Evolutionary conservation across 164 flowering plant genomes (phyloP).

Genomic region (Platanus orientalis): DNA sequence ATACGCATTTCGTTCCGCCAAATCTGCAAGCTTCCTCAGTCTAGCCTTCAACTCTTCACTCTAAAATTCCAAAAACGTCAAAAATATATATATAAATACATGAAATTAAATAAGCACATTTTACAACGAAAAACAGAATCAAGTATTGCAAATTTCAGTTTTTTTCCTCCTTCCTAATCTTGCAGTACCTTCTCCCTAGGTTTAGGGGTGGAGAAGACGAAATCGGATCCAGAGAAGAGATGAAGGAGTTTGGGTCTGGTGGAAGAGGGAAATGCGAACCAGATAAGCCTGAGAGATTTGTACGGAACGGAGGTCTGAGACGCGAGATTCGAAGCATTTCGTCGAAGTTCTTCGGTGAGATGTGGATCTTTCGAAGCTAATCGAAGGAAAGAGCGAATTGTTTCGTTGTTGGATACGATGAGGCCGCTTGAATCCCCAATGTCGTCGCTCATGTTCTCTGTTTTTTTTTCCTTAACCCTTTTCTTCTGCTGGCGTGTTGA

Average conservation of each 20-base stretch:
- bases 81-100: not conserved
- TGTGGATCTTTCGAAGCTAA: constrained; percentile 36
- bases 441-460: too few relatives aligned
- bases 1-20: constrained; percentile 69
- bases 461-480: too few relatives aligned
- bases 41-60: constrained; percentile 80
- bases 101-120: not conserved
- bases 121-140: constrained; percentile 1
- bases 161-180: not conserved
- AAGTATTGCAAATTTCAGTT: not conserved
- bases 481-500: too few relatives aligned
- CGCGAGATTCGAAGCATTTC: constrained; percentile 41
- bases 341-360: constrained; percentile 38
- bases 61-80: constrained; percentile 24
- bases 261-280: constrained; percentile 37
- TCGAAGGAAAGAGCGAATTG: constrained; percentile 43
- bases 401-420: constrained; percentile 41
- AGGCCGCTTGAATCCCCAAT: constrained; percentile 14
- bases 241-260: constrained; percentile 42
- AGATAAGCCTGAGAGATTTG: constrained; percentile 44
- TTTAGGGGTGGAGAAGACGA: constrained; percentile 69
- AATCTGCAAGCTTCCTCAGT: constrained; percentile 57
- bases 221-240: constrained; percentile 49
- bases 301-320: constrained; percentile 42
- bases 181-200: constrained; percentile 72